Evolutionary conservation across 257 asterid genomes (phyloP).

Genomic region (Cordia subcordata): DNA sequence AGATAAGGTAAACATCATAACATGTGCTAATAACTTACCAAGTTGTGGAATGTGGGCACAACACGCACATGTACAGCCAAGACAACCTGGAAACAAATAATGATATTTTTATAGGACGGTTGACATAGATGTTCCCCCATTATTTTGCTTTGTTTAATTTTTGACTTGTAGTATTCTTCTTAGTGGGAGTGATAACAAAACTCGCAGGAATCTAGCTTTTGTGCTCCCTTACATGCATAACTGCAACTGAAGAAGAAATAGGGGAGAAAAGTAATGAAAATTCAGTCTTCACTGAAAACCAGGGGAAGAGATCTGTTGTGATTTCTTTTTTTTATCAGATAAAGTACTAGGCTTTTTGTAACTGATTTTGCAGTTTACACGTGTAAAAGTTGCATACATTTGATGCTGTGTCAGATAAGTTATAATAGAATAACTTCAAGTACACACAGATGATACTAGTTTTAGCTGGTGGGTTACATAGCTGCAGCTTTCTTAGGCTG

Average conservation of each 20-base stretch:
- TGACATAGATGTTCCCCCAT: slow-evolving; percentile 17
- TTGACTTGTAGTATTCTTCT: slow-evolving; percentile 6
- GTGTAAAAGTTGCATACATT: slow-evolving; percentile 51
- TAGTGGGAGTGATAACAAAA: slow-evolving; percentile 30
- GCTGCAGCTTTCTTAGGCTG: slow-evolving; percentile 11
- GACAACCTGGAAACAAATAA: slow-evolving; percentile 42
- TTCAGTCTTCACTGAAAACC: slow-evolving; percentile 34
- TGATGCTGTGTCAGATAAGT: slow-evolving; percentile 40
- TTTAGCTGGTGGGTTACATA: slow-evolving; percentile 21
- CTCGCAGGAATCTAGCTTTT: slow-evolving; percentile 38
- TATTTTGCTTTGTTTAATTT: slow-evolving; percentile 14
- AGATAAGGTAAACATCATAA: neutral
- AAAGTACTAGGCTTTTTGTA: slow-evolving; percentile 29
- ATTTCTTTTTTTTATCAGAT: slow-evolving; percentile 27
- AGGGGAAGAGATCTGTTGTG: slow-evolving; percentile 23
- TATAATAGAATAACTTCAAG: slow-evolving; percentile 27
- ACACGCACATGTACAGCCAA: slow-evolving; percentile 27
- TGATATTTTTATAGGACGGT: slow-evolving; percentile 12
- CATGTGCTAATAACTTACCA: neutral
- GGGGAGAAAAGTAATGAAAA: slow-evolving; percentile 3
- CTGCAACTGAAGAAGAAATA: slow-evolving; percentile 31
- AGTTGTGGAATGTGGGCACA: slow-evolving; percentile 19
- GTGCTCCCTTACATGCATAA: slow-evolving; percentile 25
- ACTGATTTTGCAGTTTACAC: slow-evolving; percentile 52
- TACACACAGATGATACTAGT: slow-evolving; percentile 23